Percentiles rank a stretch among this genome's conserved stretches.
These are phyloP conservation scores for Leptographium radiaticola DNA, from an alignment of 2,329 filamentous ascomycete species.

Conservation along the genomic window DNA sequence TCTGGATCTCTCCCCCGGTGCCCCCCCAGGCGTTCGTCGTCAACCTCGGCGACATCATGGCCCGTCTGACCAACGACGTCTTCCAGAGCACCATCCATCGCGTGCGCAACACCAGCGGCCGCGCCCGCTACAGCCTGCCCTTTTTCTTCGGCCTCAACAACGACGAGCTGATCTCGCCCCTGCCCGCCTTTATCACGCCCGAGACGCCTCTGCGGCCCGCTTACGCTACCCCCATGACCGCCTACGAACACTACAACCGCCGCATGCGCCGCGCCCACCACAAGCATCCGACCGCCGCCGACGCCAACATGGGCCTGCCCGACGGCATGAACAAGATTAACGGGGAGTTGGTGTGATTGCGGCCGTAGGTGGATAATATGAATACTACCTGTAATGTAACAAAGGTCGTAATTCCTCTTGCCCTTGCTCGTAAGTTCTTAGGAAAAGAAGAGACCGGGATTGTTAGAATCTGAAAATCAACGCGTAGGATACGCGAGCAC, in stretches of 20 bases:
- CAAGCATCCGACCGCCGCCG: slow-evolving; percentile 3
- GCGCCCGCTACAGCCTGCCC: background rate
- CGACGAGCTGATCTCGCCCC: slow-evolving; percentile 2
- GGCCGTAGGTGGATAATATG: background rate
- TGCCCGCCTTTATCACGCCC: background rate
- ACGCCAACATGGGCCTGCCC: background rate
- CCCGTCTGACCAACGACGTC: slow-evolving; percentile 5
- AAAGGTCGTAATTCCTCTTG: too few relatives aligned
- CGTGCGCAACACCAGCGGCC: slow-evolving; percentile 3
- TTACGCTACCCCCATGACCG: background rate
- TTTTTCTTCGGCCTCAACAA: slow-evolving; percentile 4
- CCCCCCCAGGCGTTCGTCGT: slow-evolving; percentile 3
- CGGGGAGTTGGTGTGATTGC: background rate
- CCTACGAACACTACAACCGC: slow-evolving; percentile 3
- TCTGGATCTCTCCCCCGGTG: slow-evolving; percentile 4
- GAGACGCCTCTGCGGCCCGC: background rate
- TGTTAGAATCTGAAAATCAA: too few relatives aligned
- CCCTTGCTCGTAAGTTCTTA: too few relatives aligned
- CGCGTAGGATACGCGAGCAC: too few relatives aligned
- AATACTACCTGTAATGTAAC: too few relatives aligned
- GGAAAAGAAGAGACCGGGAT: too few relatives aligned
- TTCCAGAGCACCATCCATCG: slow-evolving; percentile 5
- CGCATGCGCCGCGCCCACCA: slow-evolving; percentile 3
- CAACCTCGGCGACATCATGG: slow-evolving; percentile 5
- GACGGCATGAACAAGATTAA: slow-evolving; percentile 1